Evolutionary conservation across 257 asterid species (phyloP), one percentile per base, ranked within the genome.

Genomic region (Anisodus tanguticus): DNA sequence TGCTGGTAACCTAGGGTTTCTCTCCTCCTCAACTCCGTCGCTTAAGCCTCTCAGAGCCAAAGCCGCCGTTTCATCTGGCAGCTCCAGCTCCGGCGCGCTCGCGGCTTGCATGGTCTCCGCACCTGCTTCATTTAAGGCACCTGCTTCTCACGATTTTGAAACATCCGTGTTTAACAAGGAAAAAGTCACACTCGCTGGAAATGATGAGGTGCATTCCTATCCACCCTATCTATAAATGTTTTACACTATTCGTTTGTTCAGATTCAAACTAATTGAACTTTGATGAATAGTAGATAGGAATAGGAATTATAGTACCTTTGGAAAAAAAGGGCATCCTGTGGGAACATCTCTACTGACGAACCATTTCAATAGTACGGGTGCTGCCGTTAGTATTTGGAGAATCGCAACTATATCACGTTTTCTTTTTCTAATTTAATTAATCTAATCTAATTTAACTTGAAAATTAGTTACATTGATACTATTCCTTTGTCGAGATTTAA

Each of bases 141-240:
- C 82, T 4, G 81, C 83, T 81, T 84, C 93, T 10, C 92, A 91
- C 9, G 98, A 95, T 90, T 95, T 95, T 85, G 94, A 94, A 51
- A 91, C 98, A 37, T 88, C 93, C 16, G 92, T 95, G 3, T 95
- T 95, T 89, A 88, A 92, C 2, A 95, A 95, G 57, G 99, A 95
- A 92, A 92, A 91, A 71, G 83, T 93, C 83, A 92, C 91, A 83
- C 96, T 95, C 49, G 97, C 97, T 64, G 97, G 99, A 39, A 89
- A 91, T 84, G 97, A 94, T 4, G 99, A 94, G 98, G 98, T 95
- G 51, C 62, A 70, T 70, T 7, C 0, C 49, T 15, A 31, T 31
- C 35, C 1, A 31, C 3, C 0, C 49, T 15, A 31, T 31, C 35
- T 31, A 31, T 31, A 31, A 31, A 31, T 31, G 57, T 53, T 53